Evolutionary conservation across 164 flowering plant species (phyloP).

Genomic region (Nelumbo lutea): DNA sequence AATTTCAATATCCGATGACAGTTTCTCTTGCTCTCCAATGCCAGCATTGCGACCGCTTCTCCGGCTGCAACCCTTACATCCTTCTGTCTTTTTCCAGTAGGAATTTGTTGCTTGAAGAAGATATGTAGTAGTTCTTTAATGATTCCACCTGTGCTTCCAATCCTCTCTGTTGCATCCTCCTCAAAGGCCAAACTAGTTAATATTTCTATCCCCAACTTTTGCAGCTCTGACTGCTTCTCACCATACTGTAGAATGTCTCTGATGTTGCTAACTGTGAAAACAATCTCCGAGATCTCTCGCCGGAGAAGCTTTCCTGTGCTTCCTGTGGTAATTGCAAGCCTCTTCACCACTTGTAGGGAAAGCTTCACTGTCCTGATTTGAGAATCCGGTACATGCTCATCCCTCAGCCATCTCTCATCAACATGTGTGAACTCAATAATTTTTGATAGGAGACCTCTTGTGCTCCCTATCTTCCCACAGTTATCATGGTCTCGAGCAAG

Average conservation of each 20-base stretch:
- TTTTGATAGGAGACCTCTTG: slow-evolving; percentile 79
- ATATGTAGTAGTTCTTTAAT: slow-evolving; percentile 54
- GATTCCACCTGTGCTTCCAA: slow-evolving; percentile 84
- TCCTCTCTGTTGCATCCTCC: slow-evolving; percentile 80
- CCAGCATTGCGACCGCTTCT: slow-evolving; percentile 85
- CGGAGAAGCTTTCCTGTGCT: slow-evolving; percentile 67
- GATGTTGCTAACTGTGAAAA: slow-evolving; percentile 86
- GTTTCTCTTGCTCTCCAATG: slow-evolving; percentile 58
- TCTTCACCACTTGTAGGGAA: slow-evolving; percentile 73
- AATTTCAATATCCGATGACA: slow-evolving; percentile 56
- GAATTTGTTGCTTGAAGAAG: slow-evolving; percentile 43
- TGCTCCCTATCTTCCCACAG: slow-evolving; percentile 88
- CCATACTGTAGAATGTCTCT: slow-evolving; percentile 72
- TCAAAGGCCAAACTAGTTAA: slow-evolving; percentile 72
- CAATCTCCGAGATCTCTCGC: slow-evolving; percentile 70
- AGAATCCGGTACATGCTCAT: slow-evolving; percentile 33
- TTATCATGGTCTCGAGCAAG: slow-evolving; percentile 82
- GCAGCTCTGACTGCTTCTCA: slow-evolving; percentile 54
- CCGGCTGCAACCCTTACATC: slow-evolving; percentile 69
- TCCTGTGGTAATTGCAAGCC: slow-evolving; percentile 77
- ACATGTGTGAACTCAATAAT: slow-evolving; percentile 76
- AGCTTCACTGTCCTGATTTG: slow-evolving; percentile 58
- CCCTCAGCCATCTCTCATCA: slow-evolving; percentile 48
- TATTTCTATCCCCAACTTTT: slow-evolving; percentile 65
- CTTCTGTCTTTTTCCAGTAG: slow-evolving; percentile 20